Evolutionary conservation across 306 rosid genomes (phyloP), one percentile per base, ranked within the genome.

Genomic region (Abrus pulchellus): DNA sequence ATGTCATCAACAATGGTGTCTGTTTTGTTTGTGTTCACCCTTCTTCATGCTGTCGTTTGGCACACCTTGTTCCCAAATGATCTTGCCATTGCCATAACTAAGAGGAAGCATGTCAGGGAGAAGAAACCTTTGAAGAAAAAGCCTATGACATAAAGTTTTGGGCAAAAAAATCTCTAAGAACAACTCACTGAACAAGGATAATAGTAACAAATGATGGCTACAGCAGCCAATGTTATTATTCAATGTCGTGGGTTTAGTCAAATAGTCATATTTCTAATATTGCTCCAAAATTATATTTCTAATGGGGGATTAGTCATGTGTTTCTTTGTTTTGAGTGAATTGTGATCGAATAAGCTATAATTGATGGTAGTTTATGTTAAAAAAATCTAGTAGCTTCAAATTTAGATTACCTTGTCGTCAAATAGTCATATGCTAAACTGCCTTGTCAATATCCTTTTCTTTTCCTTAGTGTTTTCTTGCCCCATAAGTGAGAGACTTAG

Each of bases 31-130:
- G 86, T 92, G 41, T 90, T 87, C 69, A 92, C 98, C 41, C 88
- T 94, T 77, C 98, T 92, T 41, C 98, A 90, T 76, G 95, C 92
- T 68, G 87, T 94, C 61, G 87, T 85, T 71, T 90, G 97, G 96
- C 81, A 38, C 75, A 94, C 98, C 1, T 68, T 94, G 86, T 92
- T 94, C 79, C 96, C 98, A 1, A 94, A 94, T 75, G 98, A 94
- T 76, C 89, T 89, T 28, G 98, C 97, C 78, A 94, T 94, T 78
- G 94, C 93, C 49, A 92, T 94, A 76, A 90, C 97, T 20, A 89
- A 88, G 85, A 87, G 64, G 76, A 85, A 90, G 80, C 86, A 80
- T 9, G 87, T 77, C 77, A 90, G 72, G 82, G 94, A 88, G 79
- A 90, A 83, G 84, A 92, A 80, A 67, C 90, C 92, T 49, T 83